Base-by-base conservation (phyloP, 1,284 basidiomycete species). In the Inonotus obliquus region DNA sequence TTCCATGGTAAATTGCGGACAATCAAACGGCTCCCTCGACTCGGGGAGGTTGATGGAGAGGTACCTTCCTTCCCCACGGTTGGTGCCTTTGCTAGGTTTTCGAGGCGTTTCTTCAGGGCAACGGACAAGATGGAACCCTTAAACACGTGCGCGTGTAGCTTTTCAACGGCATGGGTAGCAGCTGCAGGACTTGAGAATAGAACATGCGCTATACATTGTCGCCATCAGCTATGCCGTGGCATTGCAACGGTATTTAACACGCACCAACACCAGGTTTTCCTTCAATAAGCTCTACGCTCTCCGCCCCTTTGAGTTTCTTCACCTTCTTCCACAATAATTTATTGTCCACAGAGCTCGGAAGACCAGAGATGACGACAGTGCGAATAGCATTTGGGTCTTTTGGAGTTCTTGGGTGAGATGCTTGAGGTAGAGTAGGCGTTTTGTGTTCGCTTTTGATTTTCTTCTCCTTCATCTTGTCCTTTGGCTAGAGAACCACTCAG, bases 101-200 rank as follows among this genome's bases (percentile, higher is more conserved):
- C 89, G 4, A 93, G 76, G 1, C 92, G 85, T 72, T 95, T 95
- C 79, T 98, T 98, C 65, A 98, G 81, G 5, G 91, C 87, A n/a
- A 89, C 92, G 5, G 90, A 94, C 27, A 98, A 83, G 14, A 95
- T 77, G 2, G 83, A 79, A 47, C 94, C 94, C 73, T 98, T 97
- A 82, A 91, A 98, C 45, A 95, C 87, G 72, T 97, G 94, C 0
- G 93, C 93, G 71, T 99, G 94, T 0, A 99, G 84, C 75, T 94
- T 95, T 62, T 76, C 78, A 32, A 93, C 83, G 1, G 91, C 91
- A 21, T 87, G 84, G 55, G 83, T 79, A 0, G 95, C 94, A 59
- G 84, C 77, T 4, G 80, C 79, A 9, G 94, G 87, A 0, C 84
- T 86, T 1, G 81, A 76, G 73, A 96, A 97, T 32, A 94, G 69